Percentiles rank a stretch among this genome's conserved stretches.
These are phyloP conservation scores for Amoebophrya sp. DNA, from an alignment of 169 alveolate genomes.

Conservation along the genomic window DNA sequence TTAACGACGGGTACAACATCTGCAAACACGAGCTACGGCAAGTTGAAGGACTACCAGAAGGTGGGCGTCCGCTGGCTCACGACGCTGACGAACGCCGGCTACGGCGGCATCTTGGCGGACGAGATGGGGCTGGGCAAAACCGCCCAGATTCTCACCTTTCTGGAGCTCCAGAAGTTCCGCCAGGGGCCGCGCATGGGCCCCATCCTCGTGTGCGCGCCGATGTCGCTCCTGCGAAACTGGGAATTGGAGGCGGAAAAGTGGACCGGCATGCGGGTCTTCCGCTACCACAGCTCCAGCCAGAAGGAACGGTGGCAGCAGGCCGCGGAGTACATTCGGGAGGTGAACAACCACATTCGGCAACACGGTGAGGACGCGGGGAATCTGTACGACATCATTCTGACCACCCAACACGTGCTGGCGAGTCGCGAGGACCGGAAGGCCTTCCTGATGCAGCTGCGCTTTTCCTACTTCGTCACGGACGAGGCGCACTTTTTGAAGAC, in stretches of 20 bases:
- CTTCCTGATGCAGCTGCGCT: background rate
- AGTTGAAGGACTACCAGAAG: slow-evolving; percentile 9
- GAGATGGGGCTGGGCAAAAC: slow-evolving; percentile 12
- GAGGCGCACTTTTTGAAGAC: slow-evolving; percentile 4
- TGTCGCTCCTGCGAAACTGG: background rate
- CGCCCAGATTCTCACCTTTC: background rate
- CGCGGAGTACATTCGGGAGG: background rate
- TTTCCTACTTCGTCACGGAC: background rate
- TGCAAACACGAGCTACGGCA: background rate
- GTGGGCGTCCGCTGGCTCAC: background rate
- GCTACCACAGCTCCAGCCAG: background rate
- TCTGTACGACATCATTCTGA: background rate
- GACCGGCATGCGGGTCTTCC: background rate
- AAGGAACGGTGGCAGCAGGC: background rate
- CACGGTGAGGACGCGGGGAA: too few relatives aligned
- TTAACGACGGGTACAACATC: too few relatives aligned
- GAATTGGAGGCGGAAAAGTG: background rate
- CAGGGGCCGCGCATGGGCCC: background rate
- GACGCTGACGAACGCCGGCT: background rate
- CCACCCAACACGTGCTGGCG: background rate
- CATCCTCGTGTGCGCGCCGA: background rate
- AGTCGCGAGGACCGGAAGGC: background rate
- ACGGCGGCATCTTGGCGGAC: background rate
- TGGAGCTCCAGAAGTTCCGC: background rate
- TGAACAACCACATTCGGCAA: too few relatives aligned